Evolutionary conservation across 75 land plant species (phyloP).

Genomic region (Sequoia sempervirens): DNA sequence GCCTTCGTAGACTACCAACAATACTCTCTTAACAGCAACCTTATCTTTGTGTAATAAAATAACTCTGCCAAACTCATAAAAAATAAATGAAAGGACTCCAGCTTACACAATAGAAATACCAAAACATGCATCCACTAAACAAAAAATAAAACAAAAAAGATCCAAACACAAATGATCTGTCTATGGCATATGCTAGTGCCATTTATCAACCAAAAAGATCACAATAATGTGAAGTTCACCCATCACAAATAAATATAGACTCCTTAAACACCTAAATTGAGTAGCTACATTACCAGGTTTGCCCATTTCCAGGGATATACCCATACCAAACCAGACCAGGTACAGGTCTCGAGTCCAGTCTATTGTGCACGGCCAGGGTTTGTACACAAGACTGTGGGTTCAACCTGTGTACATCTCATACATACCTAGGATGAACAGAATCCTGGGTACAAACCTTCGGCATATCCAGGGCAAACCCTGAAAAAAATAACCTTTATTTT

Average conservation of each 20-base stretch:
- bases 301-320: too few species aligned
- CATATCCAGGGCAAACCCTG: too few species aligned
- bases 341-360: too few species aligned
- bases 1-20: neutral
- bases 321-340: too few species aligned
- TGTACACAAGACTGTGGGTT: too few species aligned
- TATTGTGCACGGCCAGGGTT: too few species aligned
- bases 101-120: slow-evolving; percentile 2
- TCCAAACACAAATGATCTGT: neutral
- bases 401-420: too few species aligned
- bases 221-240: neutral
- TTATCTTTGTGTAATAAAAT: neutral
- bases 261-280: neutral
- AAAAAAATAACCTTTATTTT: too few species aligned
- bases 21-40: neutral
- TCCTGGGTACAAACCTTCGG: too few species aligned
- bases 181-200: neutral
- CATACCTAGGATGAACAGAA: too few species aligned
- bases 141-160: neutral
- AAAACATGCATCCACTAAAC: neutral
- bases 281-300: too few species aligned
- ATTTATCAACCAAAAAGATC: neutral
- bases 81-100: neutral
- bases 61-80: neutral
- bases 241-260: neutral